phyloP scores from a whole-genome alignment of 2,329 filamentous ascomycete genomes.

The Aspergillus persii region DNA sequence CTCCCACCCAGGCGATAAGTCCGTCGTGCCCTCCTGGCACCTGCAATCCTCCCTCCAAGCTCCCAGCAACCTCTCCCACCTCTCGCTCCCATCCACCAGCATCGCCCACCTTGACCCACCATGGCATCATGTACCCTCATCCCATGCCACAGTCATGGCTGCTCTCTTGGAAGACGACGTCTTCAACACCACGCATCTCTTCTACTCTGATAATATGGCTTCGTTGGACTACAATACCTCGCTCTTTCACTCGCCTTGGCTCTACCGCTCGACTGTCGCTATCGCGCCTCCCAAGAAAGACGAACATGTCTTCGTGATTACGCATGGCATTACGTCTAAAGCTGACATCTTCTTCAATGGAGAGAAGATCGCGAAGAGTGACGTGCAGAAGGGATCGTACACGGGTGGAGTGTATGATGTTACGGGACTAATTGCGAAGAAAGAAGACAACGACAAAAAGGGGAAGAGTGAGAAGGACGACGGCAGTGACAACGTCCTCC shows the following conservation, averaged over 20 bases:
- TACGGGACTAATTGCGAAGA: conserved; percentile 30
- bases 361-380: conserved; percentile 48
- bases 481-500: conserved; percentile 48
- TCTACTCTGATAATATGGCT: conserved; percentile 54
- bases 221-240: conserved; percentile 38
- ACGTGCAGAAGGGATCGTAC: conserved; percentile 56
- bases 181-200: conserved; percentile 54
- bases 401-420: conserved; percentile 57
- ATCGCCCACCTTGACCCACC: conserved; percentile 31
- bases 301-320: conserved; percentile 54
- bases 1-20: conserved; percentile 22
- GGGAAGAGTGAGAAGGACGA: neutral
- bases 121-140: conserved; percentile 53
- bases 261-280: conserved; percentile 56
- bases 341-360: conserved; percentile 63
- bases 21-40: conserved; percentile 46
- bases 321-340: conserved; percentile 59
- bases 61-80: conserved; percentile 32
- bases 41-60: conserved; percentile 47
- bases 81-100: conserved; percentile 48
- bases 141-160: conserved; percentile 57
- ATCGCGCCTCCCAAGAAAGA: conserved; percentile 31
- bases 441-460: neutral
- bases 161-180: conserved; percentile 54
- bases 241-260: conserved; percentile 56